These are phyloP conservation scores for Erodium moschatum DNA, from an alignment of 441 rosid genomes.

Conservation along the genomic window DNA sequence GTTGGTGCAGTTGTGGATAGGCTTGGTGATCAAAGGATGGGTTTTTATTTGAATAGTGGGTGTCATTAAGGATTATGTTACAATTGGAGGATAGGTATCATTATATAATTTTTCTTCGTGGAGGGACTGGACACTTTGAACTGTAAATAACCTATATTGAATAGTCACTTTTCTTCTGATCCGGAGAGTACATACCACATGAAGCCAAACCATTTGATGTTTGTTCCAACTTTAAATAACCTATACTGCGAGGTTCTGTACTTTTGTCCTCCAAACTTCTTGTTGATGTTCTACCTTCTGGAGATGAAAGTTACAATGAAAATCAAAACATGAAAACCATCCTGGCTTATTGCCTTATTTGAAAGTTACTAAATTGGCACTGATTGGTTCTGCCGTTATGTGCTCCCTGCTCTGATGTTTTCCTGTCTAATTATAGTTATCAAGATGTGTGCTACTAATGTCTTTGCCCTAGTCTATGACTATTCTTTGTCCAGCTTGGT, in stretches of 20 bases:
- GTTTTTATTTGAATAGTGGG: neutral
- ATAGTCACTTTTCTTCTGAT: neutral
- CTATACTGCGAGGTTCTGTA: neutral
- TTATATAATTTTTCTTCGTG: neutral
- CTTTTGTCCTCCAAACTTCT: neutral
- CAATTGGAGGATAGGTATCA: neutral
- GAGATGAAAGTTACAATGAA: neutral
- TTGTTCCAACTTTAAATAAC: neutral
- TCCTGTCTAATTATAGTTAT: neutral
- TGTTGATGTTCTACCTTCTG: neutral
- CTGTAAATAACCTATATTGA: neutral
- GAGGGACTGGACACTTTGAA: neutral
- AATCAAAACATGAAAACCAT: constrained; percentile 8
- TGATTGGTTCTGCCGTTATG: neutral
- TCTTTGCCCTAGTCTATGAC: neutral
- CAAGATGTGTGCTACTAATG: neutral
- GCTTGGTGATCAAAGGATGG: neutral
- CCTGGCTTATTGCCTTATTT: neutral
- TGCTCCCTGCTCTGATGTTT: neutral
- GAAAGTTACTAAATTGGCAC: neutral
- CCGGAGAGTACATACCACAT: neutral
- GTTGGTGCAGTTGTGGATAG: constrained; percentile 3
- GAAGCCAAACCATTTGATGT: neutral
- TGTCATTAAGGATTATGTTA: constrained; percentile 1
- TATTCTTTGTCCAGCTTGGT: constrained; percentile 6